Evolutionary conservation across 129 eudicot species (phyloP), one percentile per base, ranked within the genome.

Genomic region (Oenanthe sinensis): DNA sequence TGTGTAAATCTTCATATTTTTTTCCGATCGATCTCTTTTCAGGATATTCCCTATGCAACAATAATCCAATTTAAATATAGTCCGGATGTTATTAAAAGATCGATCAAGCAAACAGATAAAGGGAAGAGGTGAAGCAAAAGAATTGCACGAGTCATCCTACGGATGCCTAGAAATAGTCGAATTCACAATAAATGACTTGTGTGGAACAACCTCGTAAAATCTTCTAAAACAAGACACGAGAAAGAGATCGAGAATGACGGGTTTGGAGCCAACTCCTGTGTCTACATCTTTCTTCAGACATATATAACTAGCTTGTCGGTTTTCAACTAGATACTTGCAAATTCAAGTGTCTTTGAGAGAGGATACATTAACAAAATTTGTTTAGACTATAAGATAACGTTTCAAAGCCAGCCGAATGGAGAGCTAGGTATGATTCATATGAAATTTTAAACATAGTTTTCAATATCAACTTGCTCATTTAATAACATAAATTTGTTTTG

Each of bases 351-450:
- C 71, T 4, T 63, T 26, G 3, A 37, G 1, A 0, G 7, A 24
- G 16, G 9, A 8, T 24, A 22, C 2, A 60, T 3, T 0, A 60
- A n/a, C 70, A 7, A 17, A 16, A 54, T 20, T 54, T 63, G 70
- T 63, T 63, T 5, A 55, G 70, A 63, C n/a, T n/a, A n/a, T 62
- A 63, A 17, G 36, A 63, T 30, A 40, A 28, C 37, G 40, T 28
- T 65, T 58, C 65, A 13, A 67, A 33, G 14, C 72, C 42, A 67
- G 72, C 72, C 72, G 72, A 67, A 67, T 67, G 72, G 9, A 67
- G 9, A 30, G 36, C 36, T 33, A 33, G 10, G 22, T 26, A 12
- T 30, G 40, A 5, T 67, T 30, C 42, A 30, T 30, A 67, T 67
- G 20, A 13, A 62, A 30, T 30, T 14, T 2, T 3, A 30, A 67